These are phyloP conservation scores for Pseudogymnoascus sp. DNA, from an alignment of 2,329 filamentous ascomycete species.

Conservation along the genomic window DNA sequence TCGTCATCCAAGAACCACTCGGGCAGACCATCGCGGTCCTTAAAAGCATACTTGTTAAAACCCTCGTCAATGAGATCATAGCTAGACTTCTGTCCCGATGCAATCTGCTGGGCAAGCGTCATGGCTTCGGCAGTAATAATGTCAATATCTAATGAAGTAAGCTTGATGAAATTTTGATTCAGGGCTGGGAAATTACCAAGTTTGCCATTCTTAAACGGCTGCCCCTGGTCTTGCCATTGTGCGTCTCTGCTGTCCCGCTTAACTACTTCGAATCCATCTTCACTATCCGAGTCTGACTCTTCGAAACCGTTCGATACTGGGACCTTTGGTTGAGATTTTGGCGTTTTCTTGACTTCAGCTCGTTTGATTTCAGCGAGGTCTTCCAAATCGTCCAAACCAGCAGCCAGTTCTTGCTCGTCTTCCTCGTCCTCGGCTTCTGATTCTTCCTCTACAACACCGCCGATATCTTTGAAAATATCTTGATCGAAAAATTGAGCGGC, in stretches of 20 bases:
- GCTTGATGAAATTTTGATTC: conserved; percentile 1
- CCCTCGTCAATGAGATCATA: conserved; percentile 79
- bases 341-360: conserved; percentile 26
- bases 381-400: conserved; percentile 19
- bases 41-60: conserved; percentile 88
- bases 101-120: conserved; percentile 88
- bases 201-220: conserved; percentile 53
- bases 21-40: conserved; percentile 81
- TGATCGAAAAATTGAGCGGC: conserved; percentile 88
- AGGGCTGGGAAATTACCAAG: conserved; percentile 37
- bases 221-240: conserved; percentile 60
- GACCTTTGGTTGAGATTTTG: conserved; percentile 20
- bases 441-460: conserved; percentile 52
- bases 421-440: conserved; percentile 33
- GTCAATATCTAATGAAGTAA: conserved; percentile 62
- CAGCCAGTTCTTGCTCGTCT: conserved; percentile 33
- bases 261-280: conserved; percentile 54
- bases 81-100: conserved; percentile 72
- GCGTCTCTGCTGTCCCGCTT: conserved; percentile 42
- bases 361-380: conserved; percentile 24
- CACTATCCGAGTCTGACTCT: conserved; percentile 26
- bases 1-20: conserved; percentile 99
- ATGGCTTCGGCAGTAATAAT: conserved; percentile 99
- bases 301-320: conserved; percentile 12
- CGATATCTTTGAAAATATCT: conserved; percentile 83